A percentile compares a stretch with the other conserved stretches of the same genome.
phyloP scores from a whole-genome alignment of 345 rosid species.

The Iberis pinnata region DNA sequence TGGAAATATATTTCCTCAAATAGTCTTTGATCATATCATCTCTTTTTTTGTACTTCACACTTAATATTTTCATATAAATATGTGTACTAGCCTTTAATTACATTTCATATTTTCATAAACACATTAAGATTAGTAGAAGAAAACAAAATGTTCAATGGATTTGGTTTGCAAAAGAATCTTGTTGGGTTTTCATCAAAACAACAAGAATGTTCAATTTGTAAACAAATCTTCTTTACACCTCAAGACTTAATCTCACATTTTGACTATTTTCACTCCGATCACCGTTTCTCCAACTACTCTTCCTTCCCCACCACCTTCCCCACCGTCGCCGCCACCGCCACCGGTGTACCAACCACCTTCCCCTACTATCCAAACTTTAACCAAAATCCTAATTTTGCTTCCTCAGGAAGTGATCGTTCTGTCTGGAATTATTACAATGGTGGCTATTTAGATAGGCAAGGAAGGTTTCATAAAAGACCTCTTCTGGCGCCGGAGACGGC shows the following conservation, averaged over 20 bases:
- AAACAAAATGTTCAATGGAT: conserved; percentile 17
- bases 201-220: conserved; percentile 17
- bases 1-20: conserved; percentile 11
- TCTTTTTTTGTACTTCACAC: too few species aligned
- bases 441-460: conserved; percentile 2
- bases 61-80: conserved; percentile 24
- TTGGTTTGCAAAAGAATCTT: neutral
- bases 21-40: neutral
- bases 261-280: neutral
- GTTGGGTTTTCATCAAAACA: neutral
- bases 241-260: conserved; percentile 14
- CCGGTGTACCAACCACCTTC: too few species aligned
- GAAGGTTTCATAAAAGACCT: conserved; percentile 10
- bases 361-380: neutral
- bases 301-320: neutral
- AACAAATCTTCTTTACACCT: neutral
- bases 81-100: neutral
- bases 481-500: neutral
- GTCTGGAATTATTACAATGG: conserved; percentile 1
- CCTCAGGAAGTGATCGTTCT: too few species aligned
- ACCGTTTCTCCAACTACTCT: neutral
- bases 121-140: neutral
- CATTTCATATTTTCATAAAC: neutral
- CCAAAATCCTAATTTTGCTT: neutral
- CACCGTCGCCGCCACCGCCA: neutral